Conservation (phyloP, 1,284 basidiomycete species). For the Trametes sp. region DNA sequence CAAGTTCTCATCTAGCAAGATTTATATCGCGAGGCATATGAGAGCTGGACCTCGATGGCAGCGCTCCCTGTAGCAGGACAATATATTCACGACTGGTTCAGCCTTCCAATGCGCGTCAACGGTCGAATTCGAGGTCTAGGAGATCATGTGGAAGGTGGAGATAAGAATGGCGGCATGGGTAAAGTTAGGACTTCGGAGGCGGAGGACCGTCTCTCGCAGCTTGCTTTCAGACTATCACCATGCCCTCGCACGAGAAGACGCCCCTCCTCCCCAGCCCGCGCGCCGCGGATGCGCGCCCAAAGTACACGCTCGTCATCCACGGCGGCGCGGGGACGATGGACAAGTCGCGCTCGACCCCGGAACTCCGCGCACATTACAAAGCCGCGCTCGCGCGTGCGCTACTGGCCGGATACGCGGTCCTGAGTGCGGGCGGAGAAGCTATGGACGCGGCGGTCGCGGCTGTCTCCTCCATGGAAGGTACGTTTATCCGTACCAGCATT, state of each 20-base stretch:
- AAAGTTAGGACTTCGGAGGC: background rate
- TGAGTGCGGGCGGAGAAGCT: conserved; percentile 74
- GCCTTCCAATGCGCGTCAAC: no score
- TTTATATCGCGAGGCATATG: no score
- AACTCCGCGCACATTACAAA: conserved; percentile 66
- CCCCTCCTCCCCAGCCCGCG: conserved; percentile 4
- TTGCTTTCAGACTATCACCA: conserved; percentile 7
- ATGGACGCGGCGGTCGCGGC: conserved; percentile 85
- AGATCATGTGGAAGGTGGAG: background rate
- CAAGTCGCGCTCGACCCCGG: conserved; percentile 65
- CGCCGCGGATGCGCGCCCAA: conserved; percentile 11
- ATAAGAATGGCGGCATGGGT: conserved; percentile 7
- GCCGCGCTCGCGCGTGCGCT: conserved; percentile 62
- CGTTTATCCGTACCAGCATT: conserved; percentile 11
- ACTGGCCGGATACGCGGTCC: conserved; percentile 66
- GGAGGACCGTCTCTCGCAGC: background rate
- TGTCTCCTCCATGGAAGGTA: conserved; percentile 77
- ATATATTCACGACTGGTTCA: no score
- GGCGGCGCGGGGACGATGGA: conserved; percentile 80
- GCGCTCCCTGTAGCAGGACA: no score
- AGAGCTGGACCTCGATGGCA: no score
- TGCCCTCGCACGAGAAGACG: conserved; percentile 9
- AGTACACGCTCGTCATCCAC: conserved; percentile 73
- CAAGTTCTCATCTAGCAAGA: no score
- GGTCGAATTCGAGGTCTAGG: background rate